Base-by-base conservation (phyloP, 2,329 filamentous ascomycete species). In the Colletotrichum magnum region DNA sequence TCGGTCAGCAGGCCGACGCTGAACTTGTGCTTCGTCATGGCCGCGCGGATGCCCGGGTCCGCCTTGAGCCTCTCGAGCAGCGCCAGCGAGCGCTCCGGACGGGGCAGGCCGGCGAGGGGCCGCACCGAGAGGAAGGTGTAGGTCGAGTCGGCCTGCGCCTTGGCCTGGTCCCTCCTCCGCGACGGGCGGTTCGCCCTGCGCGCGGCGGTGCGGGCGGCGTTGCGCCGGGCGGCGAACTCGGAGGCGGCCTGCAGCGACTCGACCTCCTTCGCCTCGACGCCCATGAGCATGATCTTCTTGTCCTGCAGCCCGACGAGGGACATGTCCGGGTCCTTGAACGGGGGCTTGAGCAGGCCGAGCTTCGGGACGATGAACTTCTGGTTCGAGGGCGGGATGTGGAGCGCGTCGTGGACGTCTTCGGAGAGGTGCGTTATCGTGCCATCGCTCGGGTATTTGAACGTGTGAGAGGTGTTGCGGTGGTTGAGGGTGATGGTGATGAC, bases 21-120 rank as follows among this genome's bases (percentile, higher is more conserved):
- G 83, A 97, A 98, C 72, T 90, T 88, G 83, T 97, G 95, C 74
- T 90, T 91, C 16, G 88, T 85, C 96, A 99, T 99, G 1, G 90
- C 88, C 1, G 91, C 85, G 72, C 91, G 91, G 80, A 99, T 95
- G 7, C 96, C 96, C 0, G 93, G 91, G 78, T 99, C 96, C 70
- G 92, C 88, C 72, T 90, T 90, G 4, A 99, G 86, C 1, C 93
- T 89, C 77, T 92, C 85, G 2, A 99, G 88, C 74, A 95, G 94
- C 0, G 86, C 83, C 5, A 90, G 85, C 12, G 91, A 93, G 61
- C 90, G 90, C 26, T 91, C 87, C 0, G 95, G 92, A 63, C 92
- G 87, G 0, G 94, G 94, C 0, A 98, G 90, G 75, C 95, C 90
- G 0, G 88, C 83, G 0, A 99, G 87, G 0, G 95, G 93, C 1